These are phyloP conservation scores for Tilletiaria anomala DNA, from an alignment of 1,284 basidiomycete species.

Conservation along the genomic window DNA sequence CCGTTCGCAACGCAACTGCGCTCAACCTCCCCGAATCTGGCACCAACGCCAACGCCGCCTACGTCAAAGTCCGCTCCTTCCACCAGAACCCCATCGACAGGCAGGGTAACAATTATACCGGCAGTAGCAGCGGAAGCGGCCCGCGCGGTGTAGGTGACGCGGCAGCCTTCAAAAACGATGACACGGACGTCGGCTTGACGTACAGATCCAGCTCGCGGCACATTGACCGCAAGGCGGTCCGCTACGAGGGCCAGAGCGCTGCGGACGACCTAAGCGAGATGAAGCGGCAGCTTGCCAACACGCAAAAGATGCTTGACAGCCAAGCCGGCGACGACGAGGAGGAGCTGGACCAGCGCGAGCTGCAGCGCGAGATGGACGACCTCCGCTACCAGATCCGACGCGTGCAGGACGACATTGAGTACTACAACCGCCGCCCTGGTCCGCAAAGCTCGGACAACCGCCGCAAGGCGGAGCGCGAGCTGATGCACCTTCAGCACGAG, in stretches of 20 bases:
- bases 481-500: slow-evolving; percentile 76
- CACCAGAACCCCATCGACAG: slow-evolving; percentile 44
- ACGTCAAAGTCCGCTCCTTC: slow-evolving; percentile 58
- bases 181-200: slow-evolving; percentile 43
- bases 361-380: slow-evolving; percentile 79
- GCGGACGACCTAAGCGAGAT: slow-evolving; percentile 62
- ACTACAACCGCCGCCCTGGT: slow-evolving; percentile 62
- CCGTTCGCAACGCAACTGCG: slow-evolving; percentile 41
- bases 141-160: slow-evolving; percentile 53
- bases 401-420: slow-evolving; percentile 85
- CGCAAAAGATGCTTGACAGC: slow-evolving; percentile 67
- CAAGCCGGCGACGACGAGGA: slow-evolving; percentile 56
- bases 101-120: too few relatives aligned
- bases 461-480: slow-evolving; percentile 72
- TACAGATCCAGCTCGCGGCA: slow-evolving; percentile 81
- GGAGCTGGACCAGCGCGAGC: slow-evolving; percentile 43
- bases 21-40: slow-evolving; percentile 37
- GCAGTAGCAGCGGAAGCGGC: slow-evolving; percentile 45
- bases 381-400: slow-evolving; percentile 71
- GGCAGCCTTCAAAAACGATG: slow-evolving; percentile 78
- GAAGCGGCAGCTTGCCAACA: slow-evolving; percentile 69
- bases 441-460: slow-evolving; percentile 61
- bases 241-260: slow-evolving; percentile 56
- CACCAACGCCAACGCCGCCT: slow-evolving; percentile 36
- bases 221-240: slow-evolving; percentile 69